phyloP scores from a whole-genome alignment of 345 rosid genomes.

The Salix purpurea region DNA sequence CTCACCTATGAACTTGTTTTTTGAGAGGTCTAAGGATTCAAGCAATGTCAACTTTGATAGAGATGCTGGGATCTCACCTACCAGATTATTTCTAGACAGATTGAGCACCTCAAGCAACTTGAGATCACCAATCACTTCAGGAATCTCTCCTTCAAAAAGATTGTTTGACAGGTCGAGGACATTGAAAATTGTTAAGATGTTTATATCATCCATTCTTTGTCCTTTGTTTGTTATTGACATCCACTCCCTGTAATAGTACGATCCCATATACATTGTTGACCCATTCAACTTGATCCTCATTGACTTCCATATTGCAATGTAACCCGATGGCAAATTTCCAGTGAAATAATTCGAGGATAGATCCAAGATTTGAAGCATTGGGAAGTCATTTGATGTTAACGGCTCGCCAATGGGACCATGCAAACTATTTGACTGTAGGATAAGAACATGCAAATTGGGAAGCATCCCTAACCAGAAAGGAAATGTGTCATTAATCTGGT shows the following conservation, averaged over 20 bases:
- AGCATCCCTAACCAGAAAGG: too few species aligned
- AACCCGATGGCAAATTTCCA: not conserved
- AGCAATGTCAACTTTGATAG: too few species aligned
- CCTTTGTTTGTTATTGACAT: not conserved
- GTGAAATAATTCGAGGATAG: not conserved
- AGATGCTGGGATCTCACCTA: not conserved
- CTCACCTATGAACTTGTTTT: too few species aligned
- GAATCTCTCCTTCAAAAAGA: too few species aligned
- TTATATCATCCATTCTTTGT: not conserved
- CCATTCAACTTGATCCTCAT: not conserved
- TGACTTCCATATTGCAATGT: not conserved
- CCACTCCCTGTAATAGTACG: not conserved
- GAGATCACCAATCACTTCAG: not conserved
- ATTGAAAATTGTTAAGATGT: too few species aligned
- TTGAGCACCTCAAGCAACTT: not conserved
- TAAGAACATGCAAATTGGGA: too few species aligned
- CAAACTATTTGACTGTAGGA: too few species aligned
- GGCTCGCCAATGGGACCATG: too few species aligned
- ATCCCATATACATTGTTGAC: not conserved
- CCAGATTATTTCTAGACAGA: not conserved
- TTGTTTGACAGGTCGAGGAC: too few species aligned
- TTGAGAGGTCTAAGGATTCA: too few species aligned
- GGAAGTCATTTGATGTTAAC: too few species aligned
- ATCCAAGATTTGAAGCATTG: not conserved
- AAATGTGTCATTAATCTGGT: too few species aligned